These are phyloP conservation scores for Rosa lucieae DNA, from an alignment of 306 rosid species.

Conservation along the genomic window DNA sequence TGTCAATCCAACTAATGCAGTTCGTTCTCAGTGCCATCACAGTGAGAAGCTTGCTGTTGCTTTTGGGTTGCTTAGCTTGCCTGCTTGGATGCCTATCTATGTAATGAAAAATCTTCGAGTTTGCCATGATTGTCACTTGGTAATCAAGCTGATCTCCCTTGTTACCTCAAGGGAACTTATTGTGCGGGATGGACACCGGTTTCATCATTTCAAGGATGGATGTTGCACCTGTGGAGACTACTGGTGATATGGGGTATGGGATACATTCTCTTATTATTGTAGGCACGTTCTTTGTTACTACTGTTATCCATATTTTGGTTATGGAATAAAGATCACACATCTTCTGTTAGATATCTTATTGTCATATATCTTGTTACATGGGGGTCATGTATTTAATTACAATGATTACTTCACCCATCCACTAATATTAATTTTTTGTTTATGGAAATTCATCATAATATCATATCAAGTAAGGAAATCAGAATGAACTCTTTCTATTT, in stretches of 20 bases:
- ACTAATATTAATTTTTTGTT: not conserved
- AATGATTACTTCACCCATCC: not conserved
- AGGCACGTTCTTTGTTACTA: not conserved
- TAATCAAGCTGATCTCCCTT: conserved; percentile 43
- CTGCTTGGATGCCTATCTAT: conserved; percentile 52
- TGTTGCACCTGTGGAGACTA: conserved; percentile 49
- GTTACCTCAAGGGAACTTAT: conserved; percentile 57
- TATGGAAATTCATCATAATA: not conserved
- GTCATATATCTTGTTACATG: not conserved
- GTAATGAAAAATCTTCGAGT: conserved; percentile 57
- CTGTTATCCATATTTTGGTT: not conserved
- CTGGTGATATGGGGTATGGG: conserved; percentile 38
- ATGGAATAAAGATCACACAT: not conserved
- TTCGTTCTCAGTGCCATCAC: conserved; percentile 37
- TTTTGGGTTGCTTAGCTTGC: conserved; percentile 50
- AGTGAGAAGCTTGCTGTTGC: conserved; percentile 60
- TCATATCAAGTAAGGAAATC: not conserved
- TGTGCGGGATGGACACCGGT: conserved; percentile 48
- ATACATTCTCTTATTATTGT: not conserved
- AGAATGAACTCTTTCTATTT: not conserved
- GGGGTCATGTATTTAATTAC: not conserved
- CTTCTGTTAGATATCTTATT: not conserved
- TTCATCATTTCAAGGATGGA: conserved; percentile 56
- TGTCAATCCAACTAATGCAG: conserved; percentile 25
- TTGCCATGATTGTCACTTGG: conserved; percentile 52